Evolutionary conservation across 352 stramenopile genomes (phyloP).

Genomic region (Pythium biforme): DNA sequence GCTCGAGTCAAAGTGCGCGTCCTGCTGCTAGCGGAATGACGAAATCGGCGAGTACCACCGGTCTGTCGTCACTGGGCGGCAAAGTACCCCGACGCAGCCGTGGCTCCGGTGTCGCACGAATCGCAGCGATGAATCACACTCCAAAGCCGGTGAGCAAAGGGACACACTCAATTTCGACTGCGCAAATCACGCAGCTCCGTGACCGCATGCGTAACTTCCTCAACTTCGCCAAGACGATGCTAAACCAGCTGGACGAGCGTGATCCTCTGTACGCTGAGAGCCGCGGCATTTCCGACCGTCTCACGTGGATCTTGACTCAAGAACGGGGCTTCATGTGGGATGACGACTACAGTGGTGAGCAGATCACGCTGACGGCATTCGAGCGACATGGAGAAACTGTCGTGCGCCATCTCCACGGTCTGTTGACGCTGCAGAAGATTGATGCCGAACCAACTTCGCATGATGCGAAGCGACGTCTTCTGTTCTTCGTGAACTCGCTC

Average conservation of each 20-base stretch:
- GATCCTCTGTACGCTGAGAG: slow-evolving; percentile 83
- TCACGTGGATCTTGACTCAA: slow-evolving; percentile 96
- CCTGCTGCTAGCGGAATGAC: slow-evolving; percentile 51
- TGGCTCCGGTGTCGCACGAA: slow-evolving; percentile 76
- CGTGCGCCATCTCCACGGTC: slow-evolving; percentile 89
- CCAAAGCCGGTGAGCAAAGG: slow-evolving; percentile 64
- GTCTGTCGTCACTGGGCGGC: slow-evolving; percentile 68
- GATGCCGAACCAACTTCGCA: slow-evolving; percentile 97
- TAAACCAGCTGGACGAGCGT: slow-evolving; percentile 72
- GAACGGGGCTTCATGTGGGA: slow-evolving; percentile 99
- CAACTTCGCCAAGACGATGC: slow-evolving; percentile 90
- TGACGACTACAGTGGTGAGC: slow-evolving; percentile 95
- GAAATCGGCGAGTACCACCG: slow-evolving; percentile 89
- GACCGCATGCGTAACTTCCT: slow-evolving; percentile 95
- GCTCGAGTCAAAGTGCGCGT: slow-evolving; percentile 28
- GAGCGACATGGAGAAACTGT: slow-evolving; percentile 80
- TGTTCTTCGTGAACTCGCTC: slow-evolving; percentile 99
- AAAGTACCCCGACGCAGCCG: slow-evolving; percentile 76
- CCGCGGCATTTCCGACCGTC: slow-evolving; percentile 91
- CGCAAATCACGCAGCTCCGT: slow-evolving; percentile 90
- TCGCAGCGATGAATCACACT: slow-evolving; percentile 77
- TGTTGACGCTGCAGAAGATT: slow-evolving; percentile 96
- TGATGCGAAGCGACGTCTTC: slow-evolving; percentile 93
- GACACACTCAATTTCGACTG: slow-evolving; percentile 71
- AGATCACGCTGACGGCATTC: slow-evolving; percentile 88